A percentile compares a stretch with the other conserved stretches of the same genome.
phyloP scores from a whole-genome alignment of 2,329 filamentous ascomycete genomes.

The Chaetothyriales sp. region DNA sequence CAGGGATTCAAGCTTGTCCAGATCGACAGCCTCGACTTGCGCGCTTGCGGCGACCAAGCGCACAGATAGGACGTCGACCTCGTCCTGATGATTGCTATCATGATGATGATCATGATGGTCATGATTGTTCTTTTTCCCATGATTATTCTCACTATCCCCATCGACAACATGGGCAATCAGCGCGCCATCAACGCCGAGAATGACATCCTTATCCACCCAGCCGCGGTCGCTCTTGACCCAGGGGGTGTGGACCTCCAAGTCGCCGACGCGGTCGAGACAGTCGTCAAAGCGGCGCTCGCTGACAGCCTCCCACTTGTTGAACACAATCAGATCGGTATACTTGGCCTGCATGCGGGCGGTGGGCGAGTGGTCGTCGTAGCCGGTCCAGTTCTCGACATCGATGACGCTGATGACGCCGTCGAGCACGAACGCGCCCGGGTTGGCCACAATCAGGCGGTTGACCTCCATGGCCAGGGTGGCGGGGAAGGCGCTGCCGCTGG shows the following conservation, averaged over 20 bases:
- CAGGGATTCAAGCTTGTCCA: slow-evolving; percentile 42
- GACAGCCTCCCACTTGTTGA: slow-evolving; percentile 82
- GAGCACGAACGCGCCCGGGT: slow-evolving; percentile 48
- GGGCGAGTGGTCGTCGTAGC: slow-evolving; percentile 80
- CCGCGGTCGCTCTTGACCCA: slow-evolving; percentile 77
- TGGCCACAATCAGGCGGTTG: slow-evolving; percentile 57
- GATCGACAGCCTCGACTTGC: slow-evolving; percentile 28
- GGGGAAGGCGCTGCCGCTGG: slow-evolving; percentile 72
- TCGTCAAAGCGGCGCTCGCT: slow-evolving; percentile 61
- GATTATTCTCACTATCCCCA: slow-evolving; percentile 24
- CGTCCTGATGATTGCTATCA: slow-evolving; percentile 51
- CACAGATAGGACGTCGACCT: slow-evolving; percentile 86
- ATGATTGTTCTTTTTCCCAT: too few species aligned
- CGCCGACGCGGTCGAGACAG: slow-evolving; percentile 62
- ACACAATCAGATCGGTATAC: slow-evolving; percentile 79
- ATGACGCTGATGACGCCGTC: slow-evolving; percentile 83
- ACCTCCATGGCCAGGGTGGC: slow-evolving; percentile 84
- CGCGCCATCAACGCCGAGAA: slow-evolving; percentile 79
- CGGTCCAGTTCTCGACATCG: slow-evolving; percentile 88
- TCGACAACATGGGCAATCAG: slow-evolving; percentile 36
- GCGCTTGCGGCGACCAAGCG: slow-evolving; percentile 30
- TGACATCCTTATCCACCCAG: slow-evolving; percentile 57
- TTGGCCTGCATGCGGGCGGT: slow-evolving; percentile 76
- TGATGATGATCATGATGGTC: slow-evolving; percentile 22
- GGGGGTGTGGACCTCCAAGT: slow-evolving; percentile 64